Conservation (phyloP, 805 yeast species). For the Sugiyamaella floridensis region DNA sequence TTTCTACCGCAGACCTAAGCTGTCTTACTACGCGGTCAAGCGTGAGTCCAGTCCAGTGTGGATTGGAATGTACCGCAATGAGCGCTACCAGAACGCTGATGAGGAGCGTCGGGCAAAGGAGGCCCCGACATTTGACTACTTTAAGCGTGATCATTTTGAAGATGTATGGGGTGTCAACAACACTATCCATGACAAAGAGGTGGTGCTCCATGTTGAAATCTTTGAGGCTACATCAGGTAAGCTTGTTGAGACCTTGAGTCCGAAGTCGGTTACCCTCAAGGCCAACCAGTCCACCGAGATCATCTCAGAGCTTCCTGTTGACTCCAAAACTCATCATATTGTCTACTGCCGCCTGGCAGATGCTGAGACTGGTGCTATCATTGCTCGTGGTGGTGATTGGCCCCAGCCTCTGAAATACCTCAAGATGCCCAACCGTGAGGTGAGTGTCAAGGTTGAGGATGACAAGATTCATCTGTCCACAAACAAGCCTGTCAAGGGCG, state of each 20-base stretch:
- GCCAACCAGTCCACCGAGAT: slow-evolving; percentile 33
- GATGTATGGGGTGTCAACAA: slow-evolving; percentile 41
- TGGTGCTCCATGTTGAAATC: slow-evolving; percentile 25
- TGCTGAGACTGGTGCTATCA: slow-evolving; percentile 14
- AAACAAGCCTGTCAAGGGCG: slow-evolving; percentile 40
- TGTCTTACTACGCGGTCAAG: slow-evolving; percentile 43
- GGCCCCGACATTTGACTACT: slow-evolving; percentile 24
- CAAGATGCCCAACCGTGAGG: slow-evolving; percentile 28
- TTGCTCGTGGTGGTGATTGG: slow-evolving; percentile 40
- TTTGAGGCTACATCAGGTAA: slow-evolving; percentile 33
- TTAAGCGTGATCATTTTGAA: slow-evolving; percentile 23
- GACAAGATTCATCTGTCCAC: slow-evolving; percentile 27
- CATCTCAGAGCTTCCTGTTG: slow-evolving; percentile 15
- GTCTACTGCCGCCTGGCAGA: slow-evolving; percentile 17
- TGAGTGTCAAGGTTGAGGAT: slow-evolving; percentile 23
- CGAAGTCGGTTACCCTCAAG: slow-evolving; percentile 8
- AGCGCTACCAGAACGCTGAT: slow-evolving; percentile 10
- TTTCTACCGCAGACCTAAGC: slow-evolving; percentile 37
- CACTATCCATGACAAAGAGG: slow-evolving; percentile 21
- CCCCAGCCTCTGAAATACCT: slow-evolving; percentile 44
- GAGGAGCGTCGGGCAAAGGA: slow-evolving; percentile 17
- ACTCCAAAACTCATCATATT: slow-evolving; percentile 13
- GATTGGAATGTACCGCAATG: slow-evolving; percentile 33
- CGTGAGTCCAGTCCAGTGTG: slow-evolving; percentile 35
- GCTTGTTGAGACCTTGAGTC: slow-evolving; percentile 15